Evolutionary conservation across 176 grass and related monocot genomes (phyloP), one percentile per base, ranked within the genome.

Genomic region (Oryza glaberrima): DNA sequence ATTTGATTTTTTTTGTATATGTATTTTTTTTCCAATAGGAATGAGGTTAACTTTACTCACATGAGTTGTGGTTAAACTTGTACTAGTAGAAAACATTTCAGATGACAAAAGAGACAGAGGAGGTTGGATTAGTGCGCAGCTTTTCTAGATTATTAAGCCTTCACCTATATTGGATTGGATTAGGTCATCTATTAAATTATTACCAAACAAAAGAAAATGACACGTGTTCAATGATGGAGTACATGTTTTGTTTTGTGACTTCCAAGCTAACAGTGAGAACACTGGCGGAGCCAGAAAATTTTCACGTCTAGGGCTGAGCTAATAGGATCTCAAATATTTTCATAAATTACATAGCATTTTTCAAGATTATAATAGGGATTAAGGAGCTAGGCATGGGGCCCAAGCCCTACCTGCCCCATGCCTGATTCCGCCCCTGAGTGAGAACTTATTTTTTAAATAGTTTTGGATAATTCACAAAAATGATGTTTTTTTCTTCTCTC

Each of bases 11-110:
- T 3, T 56, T 1, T 16, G 1, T 52, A 51, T 51, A 8, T 56
- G 16, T 56, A 0, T 6, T 32, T 32, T 63, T 63, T 64, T 43
- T 51, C 14, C 11, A 28, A 44, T 15, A 73, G 28, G n/a, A 47
- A 30, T 35, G 69, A 67, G 78, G 25, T 86, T 77, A 79, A 82
- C 5, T n/a, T 20, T 20, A 32, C 25, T 51, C 48, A 10, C 25
- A 26, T 12, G 65, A 41, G 26, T 64, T 69, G 49, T 64, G 41
- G 54, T 45, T 56, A 5, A 78, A 5, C 77, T 88, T 88, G 58
- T 84, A 5, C 73, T 85, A 82, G 58, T 84, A 69, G 77, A 88
- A 85, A 78, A 1, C n/a, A 40, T 58, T 70, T 69, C 45, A 16
- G 12, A 1, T 4, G 4, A 8, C 17, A 17, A 58, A 77, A 77